Conservation (phyloP, 805 yeast genomes). For the Pichia cabralensis region DNA sequence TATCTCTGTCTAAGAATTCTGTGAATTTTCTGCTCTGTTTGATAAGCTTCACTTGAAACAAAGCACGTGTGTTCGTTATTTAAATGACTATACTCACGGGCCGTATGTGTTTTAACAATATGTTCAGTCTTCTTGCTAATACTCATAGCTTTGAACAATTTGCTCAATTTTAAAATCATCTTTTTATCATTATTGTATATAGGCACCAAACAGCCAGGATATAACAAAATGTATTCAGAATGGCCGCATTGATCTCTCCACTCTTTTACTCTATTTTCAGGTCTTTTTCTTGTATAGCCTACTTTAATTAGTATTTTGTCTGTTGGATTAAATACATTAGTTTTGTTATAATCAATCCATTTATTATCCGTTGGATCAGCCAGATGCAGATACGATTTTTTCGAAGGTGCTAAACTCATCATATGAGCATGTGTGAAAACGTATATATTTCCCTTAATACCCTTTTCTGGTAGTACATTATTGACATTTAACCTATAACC, state of each 20-base stretch:
- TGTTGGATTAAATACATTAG: conserved; percentile 29
- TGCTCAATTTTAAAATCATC: not conserved
- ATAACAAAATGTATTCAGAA: conserved; percentile 27
- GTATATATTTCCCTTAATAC: conserved; percentile 36
- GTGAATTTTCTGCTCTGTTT: conserved; percentile 36
- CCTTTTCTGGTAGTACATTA: too few relatives aligned
- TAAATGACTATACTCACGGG: conserved; percentile 2
- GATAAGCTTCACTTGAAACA: conserved; percentile 22
- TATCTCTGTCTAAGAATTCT: conserved; percentile 26
- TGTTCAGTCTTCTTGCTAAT: not conserved
- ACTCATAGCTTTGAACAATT: not conserved
- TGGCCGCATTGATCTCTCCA: conserved; percentile 47
- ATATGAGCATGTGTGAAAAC: conserved; percentile 38
- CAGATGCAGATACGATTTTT: conserved; percentile 31
- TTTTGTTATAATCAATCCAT: conserved; percentile 16
- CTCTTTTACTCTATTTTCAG: conserved; percentile 33
- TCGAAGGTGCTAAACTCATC: conserved; percentile 18
- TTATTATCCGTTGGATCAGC: conserved; percentile 18
- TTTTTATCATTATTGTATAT: not conserved
- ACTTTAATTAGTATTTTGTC: conserved; percentile 36
- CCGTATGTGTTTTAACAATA: not conserved
- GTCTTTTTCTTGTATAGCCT: conserved; percentile 43
- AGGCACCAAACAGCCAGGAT: conserved; percentile 21
- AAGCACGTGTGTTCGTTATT: conserved; percentile 26
- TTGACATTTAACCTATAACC: not conserved